Percentiles rank a stretch among this genome's conserved stretches.
Evolutionary conservation across 2,329 filamentous ascomycete species (phyloP).

Genomic region (Sporothrix luriei): DNA sequence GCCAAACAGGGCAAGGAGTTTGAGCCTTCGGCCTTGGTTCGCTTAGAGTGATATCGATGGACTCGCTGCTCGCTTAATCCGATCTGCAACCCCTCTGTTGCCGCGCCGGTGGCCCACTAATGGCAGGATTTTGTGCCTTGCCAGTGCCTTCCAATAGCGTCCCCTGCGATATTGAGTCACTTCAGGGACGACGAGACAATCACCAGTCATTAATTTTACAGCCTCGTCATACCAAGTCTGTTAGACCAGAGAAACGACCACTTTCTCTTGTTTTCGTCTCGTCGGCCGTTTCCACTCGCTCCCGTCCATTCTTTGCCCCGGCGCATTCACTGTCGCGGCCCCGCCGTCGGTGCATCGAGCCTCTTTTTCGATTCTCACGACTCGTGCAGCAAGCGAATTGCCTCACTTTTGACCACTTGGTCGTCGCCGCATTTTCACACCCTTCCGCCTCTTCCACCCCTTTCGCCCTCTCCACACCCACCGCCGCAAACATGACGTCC

Average conservation of each 20-base stretch:
- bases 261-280: not conserved
- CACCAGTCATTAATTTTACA: not conserved
- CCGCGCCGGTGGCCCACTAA: constrained; percentile 2
- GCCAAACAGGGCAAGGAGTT: not conserved
- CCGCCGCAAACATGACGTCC: constrained; percentile 33
- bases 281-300: not conserved
- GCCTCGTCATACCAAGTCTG: not conserved
- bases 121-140: constrained; percentile 9
- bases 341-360: constrained; percentile 16
- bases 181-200: not conserved
- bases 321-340: not conserved
- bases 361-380: constrained; percentile 6
- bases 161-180: constrained; percentile 1
- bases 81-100: not conserved
- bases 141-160: not conserved
- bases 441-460: not conserved
- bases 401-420: not conserved
- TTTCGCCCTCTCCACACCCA: not conserved
- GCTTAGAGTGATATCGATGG: constrained; percentile 4
- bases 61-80: not conserved
- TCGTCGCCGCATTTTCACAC: not conserved
- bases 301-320: not conserved
- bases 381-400: constrained; percentile 15
- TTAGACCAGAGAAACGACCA: not conserved
- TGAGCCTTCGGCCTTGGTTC: not conserved